Percentiles rank a stretch among this genome's conserved stretches.
phyloP scores from a whole-genome alignment of 2,329 filamentous ascomycete genomes.

The Penicillium crustosum region DNA sequence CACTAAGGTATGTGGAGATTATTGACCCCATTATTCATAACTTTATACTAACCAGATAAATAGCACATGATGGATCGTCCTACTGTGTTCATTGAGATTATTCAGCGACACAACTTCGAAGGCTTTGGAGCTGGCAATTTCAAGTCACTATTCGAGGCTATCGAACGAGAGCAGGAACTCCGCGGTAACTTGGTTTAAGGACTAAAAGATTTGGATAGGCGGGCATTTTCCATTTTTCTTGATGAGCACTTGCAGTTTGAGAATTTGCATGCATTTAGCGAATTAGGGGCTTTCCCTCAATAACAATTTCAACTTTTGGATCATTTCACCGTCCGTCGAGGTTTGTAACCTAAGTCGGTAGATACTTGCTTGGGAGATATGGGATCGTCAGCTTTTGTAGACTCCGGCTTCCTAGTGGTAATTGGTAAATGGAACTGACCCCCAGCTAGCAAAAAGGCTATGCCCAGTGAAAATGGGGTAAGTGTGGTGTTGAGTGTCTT shows the following conservation, averaged over 20 bases:
- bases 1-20: slow-evolving; percentile 56
- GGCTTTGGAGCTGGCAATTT: slow-evolving; percentile 96
- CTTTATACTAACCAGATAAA: slow-evolving; percentile 5
- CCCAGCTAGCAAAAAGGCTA: too few relatives aligned
- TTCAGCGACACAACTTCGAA: slow-evolving; percentile 84
- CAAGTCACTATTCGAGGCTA: slow-evolving; percentile 91
- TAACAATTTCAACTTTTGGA: not conserved
- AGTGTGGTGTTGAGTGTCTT: too few relatives aligned
- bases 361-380: not conserved
- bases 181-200: slow-evolving; percentile 68
- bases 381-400: not conserved
- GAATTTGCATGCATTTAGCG: slow-evolving; percentile 3
- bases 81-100: slow-evolving; percentile 95
- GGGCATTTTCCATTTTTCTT: not conserved
- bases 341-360: not conserved
- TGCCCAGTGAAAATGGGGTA: too few relatives aligned
- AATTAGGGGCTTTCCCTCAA: not conserved
- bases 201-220: not conserved
- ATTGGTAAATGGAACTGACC: too few relatives aligned
- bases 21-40: not conserved
- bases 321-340: not conserved
- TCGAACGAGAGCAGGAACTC: slow-evolving; percentile 86
- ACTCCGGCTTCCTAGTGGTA: not conserved
- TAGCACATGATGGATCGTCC: slow-evolving; percentile 86
- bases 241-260: not conserved